phyloP scores from a whole-genome alignment of 768 basidiomycete genomes.

The Auricularia cornea region DNA sequence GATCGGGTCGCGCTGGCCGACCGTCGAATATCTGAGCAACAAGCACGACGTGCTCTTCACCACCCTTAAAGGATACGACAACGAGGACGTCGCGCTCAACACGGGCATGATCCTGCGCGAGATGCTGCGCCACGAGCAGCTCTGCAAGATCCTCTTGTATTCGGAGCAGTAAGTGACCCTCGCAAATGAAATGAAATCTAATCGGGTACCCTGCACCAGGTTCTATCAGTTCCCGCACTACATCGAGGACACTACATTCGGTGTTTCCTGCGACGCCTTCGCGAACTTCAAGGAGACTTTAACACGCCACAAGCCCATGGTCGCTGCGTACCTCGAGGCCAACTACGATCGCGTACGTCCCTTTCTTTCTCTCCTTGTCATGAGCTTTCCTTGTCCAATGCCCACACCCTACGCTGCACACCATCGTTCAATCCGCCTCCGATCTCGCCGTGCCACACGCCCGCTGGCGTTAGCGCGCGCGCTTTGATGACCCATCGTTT shows the following conservation, averaged over 20 bases:
- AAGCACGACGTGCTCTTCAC: constrained; percentile 73
- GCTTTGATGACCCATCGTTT: too few species aligned
- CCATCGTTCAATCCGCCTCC: too few species aligned
- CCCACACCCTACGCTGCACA: too few species aligned
- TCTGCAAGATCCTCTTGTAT: constrained; percentile 58
- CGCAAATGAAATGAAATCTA: too few species aligned
- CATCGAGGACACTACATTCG: constrained; percentile 96
- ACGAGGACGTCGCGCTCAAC: constrained; percentile 93
- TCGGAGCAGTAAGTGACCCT: constrained; percentile 35
- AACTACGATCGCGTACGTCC: constrained; percentile 85
- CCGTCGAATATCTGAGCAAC: constrained; percentile 83
- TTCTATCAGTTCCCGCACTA: constrained; percentile 96
- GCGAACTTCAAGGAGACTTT: constrained; percentile 96
- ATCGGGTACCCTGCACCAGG: too few species aligned
- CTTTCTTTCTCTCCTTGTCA: background rate
- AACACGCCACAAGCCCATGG: constrained; percentile 96
- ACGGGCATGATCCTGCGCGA: constrained; percentile 97
- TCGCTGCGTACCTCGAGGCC: constrained; percentile 91
- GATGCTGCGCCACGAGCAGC: constrained; percentile 88
- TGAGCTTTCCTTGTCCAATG: too few species aligned
- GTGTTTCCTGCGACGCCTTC: constrained; percentile 96
- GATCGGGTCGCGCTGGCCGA: constrained; percentile 91
- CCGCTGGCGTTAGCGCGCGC: too few species aligned
- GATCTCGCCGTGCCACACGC: too few species aligned
- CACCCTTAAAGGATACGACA: constrained; percentile 80